Base-by-base conservation (phyloP, 805 yeast genomes). In the Saturnispora ahearnii region DNA sequence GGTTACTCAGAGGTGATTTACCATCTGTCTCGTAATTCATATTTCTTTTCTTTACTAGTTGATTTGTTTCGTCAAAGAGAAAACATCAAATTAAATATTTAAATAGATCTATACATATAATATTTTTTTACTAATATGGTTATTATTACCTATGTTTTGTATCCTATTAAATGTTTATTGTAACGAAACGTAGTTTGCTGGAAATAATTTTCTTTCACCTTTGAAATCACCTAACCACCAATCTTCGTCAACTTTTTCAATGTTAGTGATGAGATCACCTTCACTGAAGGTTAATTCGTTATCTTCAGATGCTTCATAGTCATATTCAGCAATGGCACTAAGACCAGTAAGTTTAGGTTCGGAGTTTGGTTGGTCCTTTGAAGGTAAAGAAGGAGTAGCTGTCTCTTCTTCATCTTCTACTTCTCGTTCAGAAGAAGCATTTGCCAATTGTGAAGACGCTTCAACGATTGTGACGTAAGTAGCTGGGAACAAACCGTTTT, bases 191-290 rank as follows among this genome's bases (percentile, higher is more conserved):
- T 86, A 88, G 68, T 87, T 89, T 40, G 96, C 81, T 48, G 99
- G 99, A 81, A 91, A 90, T 50, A 91, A 72, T 51, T 93, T 93
- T 57, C 77, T 75, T 57, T 80, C 84, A 42, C 96, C 96, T 31
- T 80, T 69, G 58, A 82, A 74, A 54, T 78, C 81, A 46, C 99
- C 99, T 49, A 84, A 73, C 98, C 98, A 93, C 99, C 99, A 93
- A 63, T 87, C 96, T 43, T 87, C 96, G 59, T 89, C 96, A 15
- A 87, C 84, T 65, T 87, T 85, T 58, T 89, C 95, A 54, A 93
- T 84, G 52, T 88, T 85, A 18, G 79, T 71, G 54, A 93, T 88
- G 52, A 73, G 60, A 57, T 88, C 98, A 48, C 91, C 95, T 62
- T 87, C 96, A 24, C 72, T 76, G 65, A 93, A 93, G 2, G 80